Base-by-base conservation (phyloP, 495 filamentous ascomycete genomes). In the Daldinia grandis region DNA sequence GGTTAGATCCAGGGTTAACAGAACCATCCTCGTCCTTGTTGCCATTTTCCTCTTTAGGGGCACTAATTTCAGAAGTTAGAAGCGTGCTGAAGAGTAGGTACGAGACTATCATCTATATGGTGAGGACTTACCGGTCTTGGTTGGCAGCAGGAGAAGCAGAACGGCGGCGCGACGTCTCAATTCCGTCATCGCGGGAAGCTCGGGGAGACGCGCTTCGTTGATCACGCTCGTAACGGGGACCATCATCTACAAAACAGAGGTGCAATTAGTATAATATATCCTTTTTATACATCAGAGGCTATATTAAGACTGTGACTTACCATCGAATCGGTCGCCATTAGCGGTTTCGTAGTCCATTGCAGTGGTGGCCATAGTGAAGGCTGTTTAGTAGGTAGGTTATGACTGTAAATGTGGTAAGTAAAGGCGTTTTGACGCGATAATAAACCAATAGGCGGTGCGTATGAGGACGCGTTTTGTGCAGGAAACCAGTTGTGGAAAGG, bases 191-290 rank as follows among this genome's bases (percentile, higher is more conserved):
- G 71, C 90, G 91, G 17, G 75, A 77, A 2, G 73, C 64, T 77
- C 93, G 92, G 76, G 95, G 95, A 76, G 96, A 98, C 66, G 94
- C 94, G 84, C 93, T 97, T 78, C 95, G 92, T 67, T 94, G 92
- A 64, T 94, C 87, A 71, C 87, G 82, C 66, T 88, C 91, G 75
- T 92, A 95, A 72, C 92, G 91, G 74, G 91, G 88, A 63, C 80
- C 81, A 75, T 93, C 93, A 74, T 94, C 93, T 92, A 74, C 10
- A 40, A 44, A 25, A 6, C 25, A 49, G 28, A 67, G 19, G 60
- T 31, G 7, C 4, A 53, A 74, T 69, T 64, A 73, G 62, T 62
- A 47, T 24, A 17, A 42, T 47, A 21, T 10, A 8, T 53, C 4
- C 57, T 17, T 27, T 35, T 25, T 58, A 21, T 24, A 30, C 12